Evolutionary conservation across 2,329 filamentous ascomycete genomes (phyloP).

Genomic region (Triangularia verruculosa): DNA sequence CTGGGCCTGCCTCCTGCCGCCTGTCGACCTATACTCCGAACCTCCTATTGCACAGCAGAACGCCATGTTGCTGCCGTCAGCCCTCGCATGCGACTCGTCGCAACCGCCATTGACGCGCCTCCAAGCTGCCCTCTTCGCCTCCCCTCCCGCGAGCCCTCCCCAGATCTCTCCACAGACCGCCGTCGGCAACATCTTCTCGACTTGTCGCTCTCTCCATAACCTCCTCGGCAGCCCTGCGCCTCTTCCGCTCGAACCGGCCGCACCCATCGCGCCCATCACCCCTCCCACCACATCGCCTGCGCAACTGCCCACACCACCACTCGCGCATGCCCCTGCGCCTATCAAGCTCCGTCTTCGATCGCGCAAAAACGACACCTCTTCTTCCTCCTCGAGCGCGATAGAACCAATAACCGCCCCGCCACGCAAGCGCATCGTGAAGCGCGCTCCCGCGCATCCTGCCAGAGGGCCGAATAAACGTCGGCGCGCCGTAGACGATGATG

Average conservation of each 20-base stretch:
- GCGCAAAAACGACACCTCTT: slow-evolving; percentile 34
- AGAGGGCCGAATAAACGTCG: slow-evolving; percentile 54
- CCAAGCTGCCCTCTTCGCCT: slow-evolving; percentile 51
- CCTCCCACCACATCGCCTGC: slow-evolving; percentile 37
- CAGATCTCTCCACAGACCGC: slow-evolving; percentile 44
- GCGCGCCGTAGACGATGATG: slow-evolving; percentile 46
- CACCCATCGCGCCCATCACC: slow-evolving; percentile 39
- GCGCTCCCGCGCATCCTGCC: slow-evolving; percentile 35
- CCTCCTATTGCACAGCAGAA: not conserved
- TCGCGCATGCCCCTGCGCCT: slow-evolving; percentile 47
- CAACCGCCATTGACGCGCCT: slow-evolving; percentile 44
- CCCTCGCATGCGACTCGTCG: slow-evolving; percentile 56
- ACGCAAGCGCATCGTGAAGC: slow-evolving; percentile 52
- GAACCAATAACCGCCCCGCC: slow-evolving; percentile 33
- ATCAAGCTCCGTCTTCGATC: slow-evolving; percentile 56
- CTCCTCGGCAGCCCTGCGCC: slow-evolving; percentile 48
- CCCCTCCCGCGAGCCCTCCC: slow-evolving; percentile 57
- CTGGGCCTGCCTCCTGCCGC: not conserved
- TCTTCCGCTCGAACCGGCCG: slow-evolving; percentile 25
- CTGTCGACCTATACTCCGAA: not conserved
- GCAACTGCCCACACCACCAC: slow-evolving; percentile 55
- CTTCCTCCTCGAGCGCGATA: slow-evolving; percentile 20
- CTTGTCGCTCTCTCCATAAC: slow-evolving; percentile 60
- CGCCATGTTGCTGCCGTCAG: slow-evolving; percentile 58
- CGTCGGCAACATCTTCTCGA: slow-evolving; percentile 55